Base-by-base conservation (phyloP, 352 stramenopile species). In the Blastocystis sp. region DNA sequence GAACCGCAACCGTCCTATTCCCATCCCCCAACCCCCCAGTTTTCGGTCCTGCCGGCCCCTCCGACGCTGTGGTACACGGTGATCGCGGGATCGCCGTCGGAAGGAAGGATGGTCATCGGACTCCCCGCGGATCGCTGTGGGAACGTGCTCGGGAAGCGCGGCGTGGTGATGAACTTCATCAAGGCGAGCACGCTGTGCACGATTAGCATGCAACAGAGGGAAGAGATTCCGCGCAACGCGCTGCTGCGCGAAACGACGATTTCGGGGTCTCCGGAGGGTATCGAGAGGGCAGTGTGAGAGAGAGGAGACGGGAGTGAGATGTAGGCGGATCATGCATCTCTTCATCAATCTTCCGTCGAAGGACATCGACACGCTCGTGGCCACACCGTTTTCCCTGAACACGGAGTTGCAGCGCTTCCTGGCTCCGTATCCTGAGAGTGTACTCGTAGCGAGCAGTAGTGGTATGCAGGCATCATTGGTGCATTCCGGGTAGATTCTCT, bases 321-420 rank as follows among this genome's bases (percentile, higher is more conserved):
- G 35, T 63, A 80, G 69, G 26, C 37, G 69, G 10, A 26, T 80
- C 4, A 80, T 80, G 37, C 69, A 80, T 29, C 69, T 80, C 13
- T 33, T 80, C 21, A 80, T 80, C 13, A 80, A 80, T 33, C 39
- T 80, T 9, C 69, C 69, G 29, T 4, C 69, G 9, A 12, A 24
- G 16, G 69, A 80, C 35, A 80, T 80, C 31, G 39, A 80, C 10
- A 63, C 26, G 35, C 55, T 80, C 13, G 60, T 63, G 6, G 24
- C 31, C 2, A 63, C 45, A 24, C 69, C 69, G 1, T 80, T 80
- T 61, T 80, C 69, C 35, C 29, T 63, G 39, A 80, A 80, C 35
- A 31, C 39, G n/a, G 69, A 80, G 26, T 41, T 80, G 6, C 69
- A 80, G 35, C 33, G 39, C 45, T 80, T 62, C 19, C 50, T 80